phyloP scores from a whole-genome alignment of 75 land plant species.

The Azolla pinnata region DNA sequence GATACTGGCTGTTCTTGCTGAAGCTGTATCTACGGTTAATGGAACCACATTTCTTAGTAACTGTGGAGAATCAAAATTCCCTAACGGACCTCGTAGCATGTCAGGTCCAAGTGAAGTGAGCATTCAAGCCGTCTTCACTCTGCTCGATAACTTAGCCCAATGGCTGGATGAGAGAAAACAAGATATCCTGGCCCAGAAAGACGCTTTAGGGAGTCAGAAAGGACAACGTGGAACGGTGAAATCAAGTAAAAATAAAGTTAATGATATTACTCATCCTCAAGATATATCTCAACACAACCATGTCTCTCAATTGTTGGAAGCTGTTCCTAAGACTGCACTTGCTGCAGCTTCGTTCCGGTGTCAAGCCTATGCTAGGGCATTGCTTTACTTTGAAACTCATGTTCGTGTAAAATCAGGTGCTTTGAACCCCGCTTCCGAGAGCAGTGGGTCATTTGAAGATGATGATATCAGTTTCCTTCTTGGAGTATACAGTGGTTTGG shows the following conservation, averaged over 20 bases:
- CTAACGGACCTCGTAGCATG: conserved; percentile 10
- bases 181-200: conserved; percentile 40
- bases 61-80: conserved; percentile 11
- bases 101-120: conserved; percentile 85
- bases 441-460: conserved; percentile 71
- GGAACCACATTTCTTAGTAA: conserved; percentile 22
- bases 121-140: conserved; percentile 87
- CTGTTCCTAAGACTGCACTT: conserved; percentile 85
- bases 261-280: conserved; percentile 12
- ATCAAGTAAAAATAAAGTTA: conserved; percentile 1
- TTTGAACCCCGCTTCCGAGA: conserved; percentile 87
- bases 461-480: conserved; percentile 80
- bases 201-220: conserved; percentile 25
- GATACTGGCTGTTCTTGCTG: conserved; percentile 79
- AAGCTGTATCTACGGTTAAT: conserved; percentile 44
- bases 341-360: conserved; percentile 91
- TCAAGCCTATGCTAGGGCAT: conserved; percentile 89
- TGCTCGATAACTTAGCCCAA: conserved; percentile 94
- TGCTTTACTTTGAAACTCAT: conserved; percentile 87
- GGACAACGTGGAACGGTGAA: conserved; percentile 10
- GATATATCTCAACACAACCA: conserved; percentile 39
- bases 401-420: conserved; percentile 82
- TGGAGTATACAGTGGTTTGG: conserved; percentile 84
- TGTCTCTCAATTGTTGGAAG: conserved; percentile 71
- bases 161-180: conserved; percentile 96